Base-by-base conservation (phyloP, 495 filamentous ascomycete genomes). In the Aspergillus incahuasiensis region DNA sequence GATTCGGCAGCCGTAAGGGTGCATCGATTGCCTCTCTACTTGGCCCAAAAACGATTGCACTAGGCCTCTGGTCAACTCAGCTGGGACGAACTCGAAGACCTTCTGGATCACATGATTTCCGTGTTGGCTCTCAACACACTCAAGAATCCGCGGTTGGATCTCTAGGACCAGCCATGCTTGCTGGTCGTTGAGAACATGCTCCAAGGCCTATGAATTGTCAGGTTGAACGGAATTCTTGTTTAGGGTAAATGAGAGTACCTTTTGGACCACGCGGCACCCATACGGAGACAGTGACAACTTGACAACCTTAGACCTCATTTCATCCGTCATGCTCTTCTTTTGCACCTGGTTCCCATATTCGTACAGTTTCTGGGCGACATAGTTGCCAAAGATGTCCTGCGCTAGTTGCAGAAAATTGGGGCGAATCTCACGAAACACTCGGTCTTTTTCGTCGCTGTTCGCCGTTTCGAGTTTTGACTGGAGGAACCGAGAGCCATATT, bases 101-200 rank as follows among this genome's bases (percentile, higher is more conserved):
- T 96, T 96, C 64, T 97, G 95, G 42, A 98, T 86, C 34, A 98
- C 94, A 60, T 97, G 95, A 68, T 98, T 98, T 34, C 94, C 94
- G 55, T 98, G 94, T 65, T 91, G 88, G 58, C 96, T 88, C 52
- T 86, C 89, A 48, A 96, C 86, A 56, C 92, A 90, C 55, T 82
- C 81, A 30, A 95, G 62, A 13, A 98, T 84, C 57, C 91, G 76
- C n/a, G 78, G 68, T 60, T 91, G 84, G 4, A 98, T 78, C 68
- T 97, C 94, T 61, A 84, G 85, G 8, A 96, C 86, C 60, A 98
- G 79, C 21, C 79, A 77, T 6, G 84, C 85, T 82, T 97, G 92
- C 66, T 97, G 91, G 53, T 96, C 91, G 21, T 85, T 85, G 2
- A 98, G 79, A 35, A 97, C 85, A 64, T 97, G 88, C 61, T 97